A percentile compares a stretch with the other conserved stretches of the same genome.
These are phyloP conservation scores for Pleurotus tuber-regium DNA, from an alignment of 768 basidiomycete species.

Conservation along the genomic window DNA sequence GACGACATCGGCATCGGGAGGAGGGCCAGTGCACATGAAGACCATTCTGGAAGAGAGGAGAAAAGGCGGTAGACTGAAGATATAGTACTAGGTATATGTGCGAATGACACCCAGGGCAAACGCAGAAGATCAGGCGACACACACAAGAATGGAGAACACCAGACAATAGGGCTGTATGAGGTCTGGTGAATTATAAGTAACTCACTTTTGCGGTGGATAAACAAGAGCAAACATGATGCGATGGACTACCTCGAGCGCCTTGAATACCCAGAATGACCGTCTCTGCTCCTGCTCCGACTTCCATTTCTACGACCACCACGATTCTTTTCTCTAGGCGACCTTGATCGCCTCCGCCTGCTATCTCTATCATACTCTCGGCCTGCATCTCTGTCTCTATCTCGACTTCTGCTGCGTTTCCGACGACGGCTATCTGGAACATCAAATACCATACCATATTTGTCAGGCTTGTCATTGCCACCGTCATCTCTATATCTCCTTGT, in stretches of 20 bases:
- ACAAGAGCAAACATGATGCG: slow-evolving; percentile 2
- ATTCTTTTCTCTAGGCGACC: slow-evolving; percentile 27
- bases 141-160: neutral
- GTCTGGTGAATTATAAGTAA: slow-evolving; percentile 1
- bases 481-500: slow-evolving; percentile 64
- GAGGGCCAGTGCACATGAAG: slow-evolving; percentile 22
- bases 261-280: slow-evolving; percentile 17
- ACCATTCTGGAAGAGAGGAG: slow-evolving; percentile 13
- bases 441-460: slow-evolving; percentile 80
- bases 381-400: slow-evolving; percentile 28
- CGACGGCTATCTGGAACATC: slow-evolving; percentile 56
- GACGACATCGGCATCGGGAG: slow-evolving; percentile 50
- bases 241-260: neutral
- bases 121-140: neutral
- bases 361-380: slow-evolving; percentile 12
- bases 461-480: slow-evolving; percentile 24
- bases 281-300: slow-evolving; percentile 27
- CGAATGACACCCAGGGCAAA: neutral
- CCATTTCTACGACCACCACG: slow-evolving; percentile 20
- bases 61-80: neutral
- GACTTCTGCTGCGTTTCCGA: slow-evolving; percentile 52
- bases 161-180: neutral
- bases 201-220: slow-evolving; percentile 5
- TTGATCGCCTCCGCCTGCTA: slow-evolving; percentile 33
- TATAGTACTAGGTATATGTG: neutral